Base-by-base conservation (phyloP, 108 stramenopile genomes). In the Hondaea fermentalgiana region DNA sequence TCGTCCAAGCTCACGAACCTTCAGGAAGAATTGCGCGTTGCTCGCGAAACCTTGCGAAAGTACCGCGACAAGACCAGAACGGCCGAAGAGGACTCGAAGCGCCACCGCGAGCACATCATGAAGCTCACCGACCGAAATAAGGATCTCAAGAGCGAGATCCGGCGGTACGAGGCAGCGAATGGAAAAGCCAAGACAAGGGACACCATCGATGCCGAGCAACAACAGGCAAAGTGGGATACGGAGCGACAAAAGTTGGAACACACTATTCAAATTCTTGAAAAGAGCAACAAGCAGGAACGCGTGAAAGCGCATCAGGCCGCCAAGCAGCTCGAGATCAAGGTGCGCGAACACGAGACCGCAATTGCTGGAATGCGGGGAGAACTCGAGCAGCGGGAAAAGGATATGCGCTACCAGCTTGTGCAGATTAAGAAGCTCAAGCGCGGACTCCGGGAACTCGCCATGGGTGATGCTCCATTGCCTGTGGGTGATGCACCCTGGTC, bases 371-470 rank as follows among this genome's bases (percentile, higher is more conserved):
- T 69, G 64, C 76, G 49, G 76, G 19, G 2, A 8, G 76, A 83
- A 53, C 76, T 83, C 28, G 76, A 83, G 14, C 76, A 53, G 51
- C 45, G 51, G 12, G 76, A 83, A 53, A 83, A 83, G 76, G 76
- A 83, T 53, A 83, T 83, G 76, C 3, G 76, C 3, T 83, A 3
- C 51, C 76, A 83, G 23, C 12, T 83, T 8, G 76, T 83, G 17
- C 76, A 83, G 4, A 83, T 83, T 12, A 83, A 83, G 3, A 83
- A 83, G 76, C 76, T 83, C 76, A 83, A 83, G 76, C 45, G 51
- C 25, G 76, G 76, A 19, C 51, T 83, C 12, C 76, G 76, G 5
- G 76, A 83, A 45, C 51, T 83, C 12, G 76, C 76, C 51, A 47
- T 83, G 45, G 76, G 76, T 21, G 76, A 83, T 23, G 51, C 49